Conservation (phyloP, 306 rosid genomes). For the Morella rubra region DNA sequence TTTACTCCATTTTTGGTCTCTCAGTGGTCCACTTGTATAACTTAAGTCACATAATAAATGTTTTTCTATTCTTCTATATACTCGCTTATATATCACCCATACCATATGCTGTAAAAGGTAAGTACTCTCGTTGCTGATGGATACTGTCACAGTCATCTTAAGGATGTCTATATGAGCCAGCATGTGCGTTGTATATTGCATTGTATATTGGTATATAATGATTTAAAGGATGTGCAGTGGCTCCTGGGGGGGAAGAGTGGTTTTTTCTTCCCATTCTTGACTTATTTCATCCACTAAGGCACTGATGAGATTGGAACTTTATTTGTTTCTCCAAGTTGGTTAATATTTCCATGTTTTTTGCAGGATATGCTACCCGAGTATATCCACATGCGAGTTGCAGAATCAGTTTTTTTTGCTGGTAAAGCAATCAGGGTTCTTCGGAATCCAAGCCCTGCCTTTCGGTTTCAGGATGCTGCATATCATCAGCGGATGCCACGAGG, state of each 20-base stretch:
- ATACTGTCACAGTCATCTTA: background rate
- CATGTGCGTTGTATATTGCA: background rate
- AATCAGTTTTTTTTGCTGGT: constrained; percentile 91
- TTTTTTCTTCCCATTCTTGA: constrained; percentile 8
- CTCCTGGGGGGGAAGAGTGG: background rate
- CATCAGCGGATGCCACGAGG: constrained; percentile 66
- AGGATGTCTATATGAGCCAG: background rate
- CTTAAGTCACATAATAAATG: too few relatives aligned
- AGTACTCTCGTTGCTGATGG: background rate
- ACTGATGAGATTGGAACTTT: background rate
- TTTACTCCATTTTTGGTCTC: too few relatives aligned
- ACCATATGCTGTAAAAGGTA: background rate
- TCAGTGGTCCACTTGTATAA: too few relatives aligned
- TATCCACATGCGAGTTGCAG: constrained; percentile 86
- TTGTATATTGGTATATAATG: background rate
- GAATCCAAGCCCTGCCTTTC: constrained; percentile 81
- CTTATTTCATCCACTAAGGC: background rate
- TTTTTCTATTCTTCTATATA: too few relatives aligned
- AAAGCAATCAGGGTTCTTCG: constrained; percentile 91
- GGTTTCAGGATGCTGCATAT: constrained; percentile 50
- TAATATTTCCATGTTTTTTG: constrained; percentile 19
- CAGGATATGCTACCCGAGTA: constrained; percentile 97
- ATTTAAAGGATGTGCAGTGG: background rate
- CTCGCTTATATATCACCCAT: too few relatives aligned
- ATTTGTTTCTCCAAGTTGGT: background rate